Percentiles rank a stretch among this genome's conserved stretches.
phyloP scores from a whole-genome alignment of 495 filamentous ascomycete species.

The Xylaria curta region DNA sequence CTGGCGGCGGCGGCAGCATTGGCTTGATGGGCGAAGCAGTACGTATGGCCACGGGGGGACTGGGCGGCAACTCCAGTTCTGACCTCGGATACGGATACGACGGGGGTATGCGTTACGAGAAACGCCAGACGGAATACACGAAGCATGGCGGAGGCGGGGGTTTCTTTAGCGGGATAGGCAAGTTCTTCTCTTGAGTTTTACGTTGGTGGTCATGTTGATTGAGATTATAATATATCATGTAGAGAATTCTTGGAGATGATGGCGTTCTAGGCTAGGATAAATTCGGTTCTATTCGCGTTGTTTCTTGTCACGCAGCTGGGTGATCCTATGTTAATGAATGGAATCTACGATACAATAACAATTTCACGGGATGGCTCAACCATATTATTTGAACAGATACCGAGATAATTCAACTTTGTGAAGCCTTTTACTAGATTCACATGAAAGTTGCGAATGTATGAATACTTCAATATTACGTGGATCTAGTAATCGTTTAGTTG shows the following conservation, averaged over 20 bases:
- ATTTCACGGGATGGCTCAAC: slow-evolving; percentile 19
- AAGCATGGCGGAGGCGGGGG: slow-evolving; percentile 36
- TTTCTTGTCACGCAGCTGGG: slow-evolving; percentile 19
- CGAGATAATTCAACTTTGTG: not conserved
- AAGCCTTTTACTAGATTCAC: not conserved
- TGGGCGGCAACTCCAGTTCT: slow-evolving; percentile 28
- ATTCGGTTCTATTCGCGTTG: slow-evolving; percentile 29
- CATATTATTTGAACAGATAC: not conserved
- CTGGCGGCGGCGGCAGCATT: slow-evolving; percentile 57
- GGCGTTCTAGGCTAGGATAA: slow-evolving; percentile 28
- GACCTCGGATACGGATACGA: slow-evolving; percentile 37
- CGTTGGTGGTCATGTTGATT: slow-evolving; percentile 17
- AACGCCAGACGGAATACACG: slow-evolving; percentile 46
- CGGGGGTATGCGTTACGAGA: slow-evolving; percentile 49
- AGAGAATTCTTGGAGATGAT: slow-evolving; percentile 25
- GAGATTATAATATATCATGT: slow-evolving; percentile 31
- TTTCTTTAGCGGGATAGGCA: slow-evolving; percentile 36
- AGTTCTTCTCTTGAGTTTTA: slow-evolving; percentile 37
- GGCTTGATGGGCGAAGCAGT: slow-evolving; percentile 60
- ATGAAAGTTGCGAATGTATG: slow-evolving; percentile 29
- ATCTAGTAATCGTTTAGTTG: slow-evolving; percentile 26
- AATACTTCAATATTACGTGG: slow-evolving; percentile 30
- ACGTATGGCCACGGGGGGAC: slow-evolving; percentile 46
- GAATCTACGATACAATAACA: slow-evolving; percentile 20
- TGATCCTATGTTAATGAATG: not conserved